Conservation (phyloP, 1,139 yeast genomes). For the Insectozyma bohioensis region DNA sequence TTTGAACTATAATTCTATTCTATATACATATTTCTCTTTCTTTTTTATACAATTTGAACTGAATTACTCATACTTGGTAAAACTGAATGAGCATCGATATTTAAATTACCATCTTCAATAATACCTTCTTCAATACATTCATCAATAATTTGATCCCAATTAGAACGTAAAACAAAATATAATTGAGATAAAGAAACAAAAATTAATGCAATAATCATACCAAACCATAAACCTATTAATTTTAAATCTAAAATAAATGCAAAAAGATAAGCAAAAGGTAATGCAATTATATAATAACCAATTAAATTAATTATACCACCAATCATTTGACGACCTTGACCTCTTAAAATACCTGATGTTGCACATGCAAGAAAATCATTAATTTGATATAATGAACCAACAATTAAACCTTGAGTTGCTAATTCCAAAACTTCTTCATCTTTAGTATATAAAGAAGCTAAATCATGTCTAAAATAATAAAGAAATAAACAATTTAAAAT, state of each 20-base stretch:
- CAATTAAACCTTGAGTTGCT: conserved; percentile 52
- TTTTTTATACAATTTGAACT: no score
- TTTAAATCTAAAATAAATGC: conserved; percentile 49
- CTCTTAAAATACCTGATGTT: conserved; percentile 61
- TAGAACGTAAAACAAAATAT: conserved; percentile 46
- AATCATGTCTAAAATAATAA: conserved; percentile 33
- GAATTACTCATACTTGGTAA: conserved; percentile 34
- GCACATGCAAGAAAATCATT: conserved; percentile 56
- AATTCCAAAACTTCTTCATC: conserved; percentile 49
- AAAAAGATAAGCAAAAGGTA: conserved; percentile 55
- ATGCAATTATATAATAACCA: conserved; percentile 57
- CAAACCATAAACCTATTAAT: conserved; percentile 61
- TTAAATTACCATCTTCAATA: conserved; percentile 33
- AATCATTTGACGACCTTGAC: conserved; percentile 66
- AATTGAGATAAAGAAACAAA: conserved; percentile 47
- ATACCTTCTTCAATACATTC: conserved; percentile 43
- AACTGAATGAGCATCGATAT: conserved; percentile 31
- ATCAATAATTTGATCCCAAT: conserved; percentile 56
- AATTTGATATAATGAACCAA: conserved; percentile 60
- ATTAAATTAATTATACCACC: conserved; percentile 61
- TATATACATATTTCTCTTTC: no score
- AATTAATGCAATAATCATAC: conserved; percentile 55
- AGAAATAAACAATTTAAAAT: conserved; percentile 36
- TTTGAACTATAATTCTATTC: no score
- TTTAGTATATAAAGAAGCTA: conserved; percentile 51